These are phyloP conservation scores for Bimuria novae-zelandiae DNA, from an alignment of 2,329 filamentous ascomycete species.

Conservation along the genomic window DNA sequence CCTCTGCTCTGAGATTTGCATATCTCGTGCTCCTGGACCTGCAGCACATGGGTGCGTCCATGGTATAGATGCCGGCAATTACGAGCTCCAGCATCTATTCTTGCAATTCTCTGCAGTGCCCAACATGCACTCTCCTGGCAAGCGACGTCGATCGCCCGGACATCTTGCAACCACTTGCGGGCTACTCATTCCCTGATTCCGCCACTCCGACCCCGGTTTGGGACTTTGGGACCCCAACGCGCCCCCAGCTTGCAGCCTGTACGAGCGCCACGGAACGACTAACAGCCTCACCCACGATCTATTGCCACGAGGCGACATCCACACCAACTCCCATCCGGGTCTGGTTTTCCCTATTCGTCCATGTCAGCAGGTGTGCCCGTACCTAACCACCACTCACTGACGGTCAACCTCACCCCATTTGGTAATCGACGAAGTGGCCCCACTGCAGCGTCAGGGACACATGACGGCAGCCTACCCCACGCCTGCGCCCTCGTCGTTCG, in stretches of 20 bases:
- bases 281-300: conserved; percentile 18
- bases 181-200: conserved; percentile 5
- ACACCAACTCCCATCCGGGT: neutral
- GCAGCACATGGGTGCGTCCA: conserved; percentile 16
- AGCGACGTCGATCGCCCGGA: conserved; percentile 24
- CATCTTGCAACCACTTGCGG: conserved; percentile 11
- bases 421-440: neutral
- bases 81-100: conserved; percentile 22
- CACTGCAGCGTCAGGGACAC: neutral
- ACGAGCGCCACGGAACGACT: conserved; percentile 22
- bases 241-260: neutral
- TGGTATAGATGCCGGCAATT: conserved; percentile 18
- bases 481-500: neutral
- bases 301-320: conserved; percentile 11
- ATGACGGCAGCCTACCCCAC: conserved; percentile 6
- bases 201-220: conserved; percentile 6
- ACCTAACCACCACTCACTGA: neutral
- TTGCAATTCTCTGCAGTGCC: conserved; percentile 22
- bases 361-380: conserved; percentile 8
- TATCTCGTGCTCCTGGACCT: conserved; percentile 10
- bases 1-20: neutral
- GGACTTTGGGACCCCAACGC: conserved; percentile 9
- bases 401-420: neutral
- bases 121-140: conserved; percentile 9
- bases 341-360: neutral